These are phyloP conservation scores for Lasiodiplodia gonubiensis DNA, from an alignment of 2,329 filamentous ascomycete genomes.

Conservation along the genomic window DNA sequence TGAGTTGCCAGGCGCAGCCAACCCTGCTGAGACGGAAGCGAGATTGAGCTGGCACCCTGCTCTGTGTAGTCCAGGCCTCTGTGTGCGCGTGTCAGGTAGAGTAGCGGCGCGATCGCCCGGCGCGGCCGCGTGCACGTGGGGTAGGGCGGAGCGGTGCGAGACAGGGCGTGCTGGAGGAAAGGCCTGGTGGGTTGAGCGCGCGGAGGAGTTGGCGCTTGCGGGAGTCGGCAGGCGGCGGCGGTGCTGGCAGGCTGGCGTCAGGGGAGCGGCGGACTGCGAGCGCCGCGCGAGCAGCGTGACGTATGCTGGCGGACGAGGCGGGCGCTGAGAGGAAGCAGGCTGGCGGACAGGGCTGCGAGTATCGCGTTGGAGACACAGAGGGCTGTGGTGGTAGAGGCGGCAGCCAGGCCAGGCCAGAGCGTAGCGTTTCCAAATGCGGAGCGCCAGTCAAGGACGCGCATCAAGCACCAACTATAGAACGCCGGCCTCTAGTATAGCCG, in stretches of 20 bases:
- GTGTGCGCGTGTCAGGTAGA: conserved; percentile 24
- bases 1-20: conserved; percentile 21
- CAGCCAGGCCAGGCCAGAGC: conserved; percentile 16
- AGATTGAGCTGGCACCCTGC: conserved; percentile 29
- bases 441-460: conserved; percentile 22
- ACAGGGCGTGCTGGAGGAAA: conserved; percentile 4
- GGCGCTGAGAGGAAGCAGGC: background rate
- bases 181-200: conserved; percentile 5
- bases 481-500: conserved; percentile 19
- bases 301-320: background rate
- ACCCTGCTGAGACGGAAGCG: conserved; percentile 31
- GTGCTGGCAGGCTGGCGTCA: conserved; percentile 13
- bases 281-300: background rate
- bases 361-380: conserved; percentile 2
- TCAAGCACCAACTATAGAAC: conserved; percentile 25
- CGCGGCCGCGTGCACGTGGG: conserved; percentile 25
- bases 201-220: conserved; percentile 25
- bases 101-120: conserved; percentile 18
- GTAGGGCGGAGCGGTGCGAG: conserved; percentile 24
- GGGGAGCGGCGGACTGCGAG: conserved; percentile 7
- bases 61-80: conserved; percentile 22
- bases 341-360: conserved; percentile 11
- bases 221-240: conserved; percentile 8
- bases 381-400: conserved; percentile 21
- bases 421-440: conserved; percentile 20